Evolutionary conservation across 129 eudicot genomes (phyloP).

Genomic region (Rutidosis leptorrhynchoides): DNA sequence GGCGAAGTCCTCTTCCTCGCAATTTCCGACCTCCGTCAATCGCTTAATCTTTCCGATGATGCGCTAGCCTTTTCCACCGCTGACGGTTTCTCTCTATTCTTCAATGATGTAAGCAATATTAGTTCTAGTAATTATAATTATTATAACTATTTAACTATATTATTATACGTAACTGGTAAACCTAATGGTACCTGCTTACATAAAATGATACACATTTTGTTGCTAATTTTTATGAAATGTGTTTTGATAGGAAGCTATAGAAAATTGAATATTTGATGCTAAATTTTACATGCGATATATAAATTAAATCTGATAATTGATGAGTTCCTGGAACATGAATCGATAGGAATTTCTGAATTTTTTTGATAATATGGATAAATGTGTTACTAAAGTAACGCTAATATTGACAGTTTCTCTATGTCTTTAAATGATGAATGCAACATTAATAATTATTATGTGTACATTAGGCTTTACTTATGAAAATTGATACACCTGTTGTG

Average conservation of each 20-base stretch:
- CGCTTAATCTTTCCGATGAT: constrained; percentile 40
- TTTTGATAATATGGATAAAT: not conserved
- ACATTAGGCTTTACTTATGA: no score
- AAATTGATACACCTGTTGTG: no score
- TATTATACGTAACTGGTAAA: not conserved
- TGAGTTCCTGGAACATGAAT: no score
- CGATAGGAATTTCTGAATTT: not conserved
- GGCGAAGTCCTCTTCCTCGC: constrained; percentile 70
- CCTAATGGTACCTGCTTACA: not conserved
- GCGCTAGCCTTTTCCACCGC: constrained; percentile 40
- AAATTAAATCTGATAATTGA: no score
- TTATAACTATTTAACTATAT: no score
- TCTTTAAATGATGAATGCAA: not conserved
- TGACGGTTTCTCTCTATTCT: constrained; percentile 74
- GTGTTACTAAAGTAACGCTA: not conserved
- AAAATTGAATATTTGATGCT: not conserved
- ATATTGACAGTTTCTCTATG: not conserved
- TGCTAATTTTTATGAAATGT: not conserved
- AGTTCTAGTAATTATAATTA: no score
- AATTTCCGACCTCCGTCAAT: constrained; percentile 56
- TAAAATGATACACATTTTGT: not conserved
- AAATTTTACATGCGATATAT: not conserved
- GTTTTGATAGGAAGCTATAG: not conserved
- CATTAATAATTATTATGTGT: no score
- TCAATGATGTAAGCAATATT: constrained; percentile 62